Conservation (phyloP, 2,329 filamentous ascomycete species). For the Acarospora socialis region DNA sequence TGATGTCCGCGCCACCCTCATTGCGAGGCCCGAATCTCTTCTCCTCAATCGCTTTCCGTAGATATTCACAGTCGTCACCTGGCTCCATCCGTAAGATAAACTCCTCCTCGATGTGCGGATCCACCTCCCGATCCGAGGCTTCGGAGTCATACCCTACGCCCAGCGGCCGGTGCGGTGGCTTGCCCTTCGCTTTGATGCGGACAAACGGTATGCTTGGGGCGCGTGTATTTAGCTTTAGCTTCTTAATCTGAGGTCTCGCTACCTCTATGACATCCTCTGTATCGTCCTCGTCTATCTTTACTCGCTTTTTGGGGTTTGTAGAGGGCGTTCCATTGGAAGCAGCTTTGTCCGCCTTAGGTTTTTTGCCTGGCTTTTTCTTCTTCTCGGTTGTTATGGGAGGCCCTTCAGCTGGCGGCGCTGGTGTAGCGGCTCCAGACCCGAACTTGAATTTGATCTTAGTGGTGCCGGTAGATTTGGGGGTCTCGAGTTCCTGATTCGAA, state of each 20-base stretch:
- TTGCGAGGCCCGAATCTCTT: conserved; percentile 56
- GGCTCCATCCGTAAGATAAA: conserved; percentile 81
- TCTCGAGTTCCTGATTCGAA: conserved; percentile 2
- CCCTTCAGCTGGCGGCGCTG: conserved; percentile 13
- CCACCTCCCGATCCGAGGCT: conserved; percentile 73
- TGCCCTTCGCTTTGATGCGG: conserved; percentile 52
- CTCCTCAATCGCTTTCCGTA: conserved; percentile 61
- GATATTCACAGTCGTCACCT: conserved; percentile 71
- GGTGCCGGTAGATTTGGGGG: conserved; percentile 4
- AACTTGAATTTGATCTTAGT: conserved; percentile 22
- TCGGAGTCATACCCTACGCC: conserved; percentile 96
- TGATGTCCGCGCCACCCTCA: conserved; percentile 61
- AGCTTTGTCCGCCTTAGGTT: conserved; percentile 12
- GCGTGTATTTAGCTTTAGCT: conserved; percentile 16
- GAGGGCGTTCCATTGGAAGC: conserved; percentile 16
- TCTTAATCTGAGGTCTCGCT: conserved; percentile 12
- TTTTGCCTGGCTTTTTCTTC: conserved; percentile 15
- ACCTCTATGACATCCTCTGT: conserved; percentile 5
- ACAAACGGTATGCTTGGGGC: conserved; percentile 28
- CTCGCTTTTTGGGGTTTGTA: conserved; percentile 25
- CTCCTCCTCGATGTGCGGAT: conserved; percentile 79
- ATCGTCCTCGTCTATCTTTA: conserved; percentile 16
- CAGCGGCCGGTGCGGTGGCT: conserved; percentile 51
- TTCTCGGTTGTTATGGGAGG: conserved; percentile 16
- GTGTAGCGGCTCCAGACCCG: conserved; percentile 1